Evolutionary conservation across 371 early-diverging fungal genomes (phyloP), one percentile per base, ranked within the genome.

Genomic region (Apophysomyces ossiformis): DNA sequence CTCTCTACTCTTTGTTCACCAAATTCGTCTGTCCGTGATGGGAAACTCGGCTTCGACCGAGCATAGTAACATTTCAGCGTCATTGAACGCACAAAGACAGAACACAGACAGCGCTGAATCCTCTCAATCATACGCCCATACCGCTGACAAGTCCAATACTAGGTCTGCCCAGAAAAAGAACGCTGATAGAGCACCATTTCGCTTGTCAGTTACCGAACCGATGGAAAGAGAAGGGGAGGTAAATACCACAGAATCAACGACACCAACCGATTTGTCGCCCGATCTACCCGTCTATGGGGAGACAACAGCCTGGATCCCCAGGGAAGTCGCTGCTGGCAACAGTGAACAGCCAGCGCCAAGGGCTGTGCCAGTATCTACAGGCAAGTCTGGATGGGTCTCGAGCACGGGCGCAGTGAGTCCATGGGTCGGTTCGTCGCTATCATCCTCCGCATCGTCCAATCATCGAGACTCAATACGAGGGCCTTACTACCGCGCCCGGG

Each of bases 401-500:
- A 78, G 82, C 46, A 81, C 81, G 54, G 81, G 81, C 1, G 74
- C 61, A 12, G 68, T 73, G 11, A 81, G 82, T 65, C 82, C 82
- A 41, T 81, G 82, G 82, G 71, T 68, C 47, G 71, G 75, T 7
- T 73, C 72, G 0, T 56, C 72, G 36, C 73, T 72, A 11, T 77
- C 76, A 7, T 81, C 81, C 7, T 65, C 79, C 37, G 68, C 81
- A 1, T 76, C 78, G 11, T 69, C 72, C 13, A 76, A 77, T 45
- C 83, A 76, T 50, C 71, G 83, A 58, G 74, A 76, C 7, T 83
- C 83, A 26, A 78, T 83, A 35, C 72, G 78, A 38, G 83, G 83
- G 8, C 83, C 83, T 8, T 83, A 83, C 62, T 83, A 83, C 64
- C 80, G 83, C 44, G 69, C 83, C 15, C 78, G 83, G 44, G 80